Base-by-base conservation (phyloP, 75 land plant species). In the Sequoia sempervirens region DNA sequence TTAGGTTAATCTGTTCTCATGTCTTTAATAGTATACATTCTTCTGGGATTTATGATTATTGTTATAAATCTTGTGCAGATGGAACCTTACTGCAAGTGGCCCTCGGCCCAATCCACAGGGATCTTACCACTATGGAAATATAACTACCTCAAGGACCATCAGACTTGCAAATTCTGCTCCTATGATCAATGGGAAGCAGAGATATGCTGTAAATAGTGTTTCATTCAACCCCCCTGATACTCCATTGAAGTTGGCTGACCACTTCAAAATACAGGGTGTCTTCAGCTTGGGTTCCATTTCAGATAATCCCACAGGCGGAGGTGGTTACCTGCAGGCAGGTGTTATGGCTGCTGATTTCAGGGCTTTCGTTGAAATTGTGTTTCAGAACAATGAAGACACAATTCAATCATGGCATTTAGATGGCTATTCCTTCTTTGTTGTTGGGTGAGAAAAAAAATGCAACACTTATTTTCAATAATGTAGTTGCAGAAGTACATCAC, bases 51-150 rank as follows among this genome's bases (percentile, higher is more conserved):
- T 56, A 20, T 56, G 23, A 56, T 18, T n/a, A n/a, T n/a, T 83
- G n/a, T 61, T 5, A 61, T 61, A 23, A 5, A 61, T 56, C 23
- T 23, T 86, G 2, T 74, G 50, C 83, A 96, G 98, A 78, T 85
- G 92, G 94, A 95, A 96, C 56, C 80, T 96, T 88, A 96, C 97
- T 28, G 94, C 99, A 5, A 96, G 95, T 74, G 99, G 94, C 30
- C 96, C 99, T 9, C 85, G 98, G 56, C 97, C 95, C n/a, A 96
- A 96, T 79, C 97, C 98, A 20, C 98, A 96, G 87, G 99, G 99
- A 26, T 96, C 97, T 0, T 96, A 91, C 86, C 94, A 96, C 86
- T 96, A 96, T 81, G 97, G 99, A 46, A 30, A 85, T 80, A 91
- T 96, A 88, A 92, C 85, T 5, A 80, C 90, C 2, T 75, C 88